These are phyloP conservation scores for Leptographium wingfieldii DNA, from an alignment of 2,329 filamentous ascomycete species.

Conservation along the genomic window DNA sequence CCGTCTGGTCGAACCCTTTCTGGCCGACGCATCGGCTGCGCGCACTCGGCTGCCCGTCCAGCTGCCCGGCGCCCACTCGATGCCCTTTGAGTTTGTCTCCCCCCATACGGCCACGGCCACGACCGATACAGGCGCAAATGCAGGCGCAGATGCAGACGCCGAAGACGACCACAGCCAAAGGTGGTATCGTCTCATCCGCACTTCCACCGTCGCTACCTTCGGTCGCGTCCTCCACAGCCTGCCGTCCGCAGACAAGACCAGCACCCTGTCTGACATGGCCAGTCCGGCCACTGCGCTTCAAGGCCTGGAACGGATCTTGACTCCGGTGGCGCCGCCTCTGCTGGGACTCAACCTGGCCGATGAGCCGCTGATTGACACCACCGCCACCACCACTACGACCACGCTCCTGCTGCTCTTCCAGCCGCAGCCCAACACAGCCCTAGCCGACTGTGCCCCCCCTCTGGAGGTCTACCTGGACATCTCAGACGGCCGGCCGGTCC, in stretches of 20 bases:
- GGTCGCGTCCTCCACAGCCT: conserved; percentile 34
- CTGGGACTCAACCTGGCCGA: conserved; percentile 27
- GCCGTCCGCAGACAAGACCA: not conserved
- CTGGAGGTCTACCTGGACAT: conserved; percentile 25
- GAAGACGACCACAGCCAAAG: not conserved
- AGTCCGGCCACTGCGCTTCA: not conserved
- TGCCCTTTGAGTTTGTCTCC: not conserved
- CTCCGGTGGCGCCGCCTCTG: conserved; percentile 34
- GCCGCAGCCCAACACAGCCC: conserved; percentile 19
- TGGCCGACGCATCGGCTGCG: not conserved
- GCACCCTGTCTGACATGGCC: not conserved
- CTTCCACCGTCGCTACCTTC: conserved; percentile 27
- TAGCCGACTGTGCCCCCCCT: conserved; percentile 11
- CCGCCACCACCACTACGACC: conserved; percentile 4
- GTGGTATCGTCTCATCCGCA: conserved; percentile 1
- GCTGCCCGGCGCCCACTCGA: not conserved
- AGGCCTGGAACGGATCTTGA: conserved; percentile 25
- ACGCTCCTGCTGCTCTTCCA: conserved; percentile 34
- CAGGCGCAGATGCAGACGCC: not conserved
- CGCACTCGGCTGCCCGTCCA: not conserved
- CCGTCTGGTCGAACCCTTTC: not conserved
- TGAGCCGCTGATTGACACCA: not conserved
- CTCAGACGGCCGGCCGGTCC: not conserved
- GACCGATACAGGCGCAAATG: not conserved
- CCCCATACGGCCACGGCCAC: not conserved